Base-by-base conservation (phyloP, 352 stramenopile species). In the Pythium aphanidermatum region DNA sequence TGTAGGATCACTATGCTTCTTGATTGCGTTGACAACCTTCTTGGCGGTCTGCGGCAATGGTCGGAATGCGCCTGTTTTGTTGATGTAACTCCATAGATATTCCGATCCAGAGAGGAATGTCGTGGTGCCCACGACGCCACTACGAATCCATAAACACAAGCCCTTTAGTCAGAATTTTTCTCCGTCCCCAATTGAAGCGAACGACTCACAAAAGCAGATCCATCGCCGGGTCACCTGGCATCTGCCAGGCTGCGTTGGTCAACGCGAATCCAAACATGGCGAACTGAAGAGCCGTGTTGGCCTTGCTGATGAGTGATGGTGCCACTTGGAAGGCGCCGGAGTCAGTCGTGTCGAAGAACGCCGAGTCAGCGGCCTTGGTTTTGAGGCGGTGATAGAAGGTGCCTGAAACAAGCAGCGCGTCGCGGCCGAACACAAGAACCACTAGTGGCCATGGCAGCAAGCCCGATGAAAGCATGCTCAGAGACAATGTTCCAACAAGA, bases 211-310 rank as follows among this genome's bases (percentile, higher is more conserved):
- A 89, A 34, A 89, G 52, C 21, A 69, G 21, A 24, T 79, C 45
- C 14, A 92, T 57, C 21, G 68, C 65, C n/a, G 63, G 49, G 38
- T 84, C 69, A 2, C 63, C 53, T 3, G 77, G 77, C 34, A 92
- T 60, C 28, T 83, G 69, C 73, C 73, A 88, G 8, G 76, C 75
- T 10, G 70, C 76, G 50, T 92, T 85, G 29, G 74, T 84, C 44
- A 92, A 52, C 39, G 77, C 62, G 30, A 86, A 65, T 20, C 80
- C 80, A 36, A 90, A 87, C 47, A 75, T 69, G 28, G 70, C 68
- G 24, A 92, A 59, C 60, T 92, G 80, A 30, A 90, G 68, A 25
- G 75, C 77, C 41, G 80, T 92, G 58, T 92, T 92, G 43, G 83
- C 58, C 46, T 92, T 92, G 57, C 76, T 89, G 17, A 89, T 46